Evolutionary conservation across 164 flowering plant species (phyloP).

Genomic region (Dillenia turbinata): DNA sequence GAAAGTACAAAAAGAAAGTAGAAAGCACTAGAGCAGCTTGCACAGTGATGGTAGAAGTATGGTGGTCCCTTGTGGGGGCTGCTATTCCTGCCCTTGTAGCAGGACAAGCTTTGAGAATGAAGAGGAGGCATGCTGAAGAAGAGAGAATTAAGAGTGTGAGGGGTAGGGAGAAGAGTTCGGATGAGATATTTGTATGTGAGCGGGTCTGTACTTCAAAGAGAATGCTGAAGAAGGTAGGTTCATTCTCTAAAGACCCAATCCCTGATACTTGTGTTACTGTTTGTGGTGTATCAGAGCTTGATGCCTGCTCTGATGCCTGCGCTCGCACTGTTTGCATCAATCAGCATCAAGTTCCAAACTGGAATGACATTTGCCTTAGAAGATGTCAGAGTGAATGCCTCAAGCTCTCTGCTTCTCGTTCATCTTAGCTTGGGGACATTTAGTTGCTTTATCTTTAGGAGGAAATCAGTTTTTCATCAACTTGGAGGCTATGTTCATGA

Average conservation of each 20-base stretch:
- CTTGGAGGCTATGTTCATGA: background rate
- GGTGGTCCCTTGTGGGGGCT: conserved; percentile 74
- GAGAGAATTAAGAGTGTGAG: conserved; percentile 61
- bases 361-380: conserved; percentile 77
- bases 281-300: conserved; percentile 83
- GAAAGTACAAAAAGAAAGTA: too few species aligned
- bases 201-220: conserved; percentile 89
- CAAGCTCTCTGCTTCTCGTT: conserved; percentile 43
- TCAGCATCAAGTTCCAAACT: conserved; percentile 80
- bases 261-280: conserved; percentile 83
- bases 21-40: too few species aligned
- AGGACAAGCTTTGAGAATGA: conserved; percentile 64
- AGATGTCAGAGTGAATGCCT: conserved; percentile 86
- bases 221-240: conserved; percentile 83
- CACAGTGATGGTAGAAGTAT: conserved; percentile 62
- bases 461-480: background rate
- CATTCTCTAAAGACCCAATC: conserved; percentile 83
- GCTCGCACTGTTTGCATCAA: conserved; percentile 87
- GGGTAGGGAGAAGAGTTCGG: conserved; percentile 77
- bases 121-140: conserved; percentile 60
- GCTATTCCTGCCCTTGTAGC: conserved; percentile 62
- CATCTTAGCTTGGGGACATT: conserved; percentile 14
- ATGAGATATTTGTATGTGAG: conserved; percentile 89
- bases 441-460: background rate
- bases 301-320: conserved; percentile 92